phyloP scores from a whole-genome alignment of 306 rosid genomes.

The Vigna unguiculata region DNA sequence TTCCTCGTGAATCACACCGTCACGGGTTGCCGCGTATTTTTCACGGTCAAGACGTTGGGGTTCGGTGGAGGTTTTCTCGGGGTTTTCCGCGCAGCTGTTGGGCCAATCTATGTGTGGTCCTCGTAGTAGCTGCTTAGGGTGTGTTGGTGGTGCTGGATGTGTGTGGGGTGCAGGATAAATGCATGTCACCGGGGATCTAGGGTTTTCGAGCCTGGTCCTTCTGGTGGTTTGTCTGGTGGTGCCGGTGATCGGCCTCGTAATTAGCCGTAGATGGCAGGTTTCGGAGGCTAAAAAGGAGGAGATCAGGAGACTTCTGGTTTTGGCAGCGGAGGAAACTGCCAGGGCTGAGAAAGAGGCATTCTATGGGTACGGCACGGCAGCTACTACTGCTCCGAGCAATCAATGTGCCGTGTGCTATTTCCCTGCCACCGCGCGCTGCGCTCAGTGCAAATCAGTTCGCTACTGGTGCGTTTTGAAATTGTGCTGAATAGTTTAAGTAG shows the following conservation, averaged over 20 bases:
- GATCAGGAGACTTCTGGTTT: conserved; percentile 75
- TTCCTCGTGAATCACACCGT: conserved; percentile 22
- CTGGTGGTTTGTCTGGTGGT: conserved; percentile 53
- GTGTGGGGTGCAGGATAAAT: conserved; percentile 68
- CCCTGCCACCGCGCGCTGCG: conserved; percentile 80
- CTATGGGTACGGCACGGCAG: conserved; percentile 38
- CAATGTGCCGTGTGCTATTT: conserved; percentile 78
- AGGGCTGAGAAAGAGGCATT: conserved; percentile 82
- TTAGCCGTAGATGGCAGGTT: conserved; percentile 70
- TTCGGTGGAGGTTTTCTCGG: neutral
- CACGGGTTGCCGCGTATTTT: conserved; percentile 21
- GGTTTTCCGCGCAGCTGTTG: conserved; percentile 14
- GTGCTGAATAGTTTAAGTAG: neutral
- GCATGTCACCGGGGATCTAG: conserved; percentile 81
- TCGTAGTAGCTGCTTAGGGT: conserved; percentile 50
- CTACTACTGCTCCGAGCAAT: conserved; percentile 31
- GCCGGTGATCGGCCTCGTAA: conserved; percentile 60
- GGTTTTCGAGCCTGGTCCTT: conserved; percentile 79
- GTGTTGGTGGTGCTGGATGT: conserved; percentile 59
- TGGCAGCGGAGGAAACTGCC: conserved; percentile 78
- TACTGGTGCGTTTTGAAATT: conserved; percentile 72
- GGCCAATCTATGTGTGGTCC: conserved; percentile 59
- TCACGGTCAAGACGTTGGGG: conserved; percentile 35
- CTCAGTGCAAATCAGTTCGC: conserved; percentile 84
- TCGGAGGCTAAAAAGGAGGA: conserved; percentile 75